Percentiles rank a stretch among this genome's conserved stretches.
Evolutionary conservation across 1,139 yeast species (phyloP).

Genomic region (Arxiozyma slooffiae): DNA sequence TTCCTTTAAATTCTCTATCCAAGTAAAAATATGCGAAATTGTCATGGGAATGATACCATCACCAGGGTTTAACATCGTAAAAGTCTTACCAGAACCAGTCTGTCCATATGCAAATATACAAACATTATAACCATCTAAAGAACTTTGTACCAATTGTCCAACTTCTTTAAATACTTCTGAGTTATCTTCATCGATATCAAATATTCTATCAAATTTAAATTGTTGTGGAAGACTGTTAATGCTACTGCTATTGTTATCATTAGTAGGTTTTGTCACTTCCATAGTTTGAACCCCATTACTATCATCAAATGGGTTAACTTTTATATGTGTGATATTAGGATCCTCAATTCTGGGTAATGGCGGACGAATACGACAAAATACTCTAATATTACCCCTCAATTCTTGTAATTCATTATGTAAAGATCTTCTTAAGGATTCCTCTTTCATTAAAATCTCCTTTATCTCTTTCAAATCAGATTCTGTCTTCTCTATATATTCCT

Average conservation of each 20-base stretch:
- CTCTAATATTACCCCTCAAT: slow-evolving; percentile 84
- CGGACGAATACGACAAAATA: slow-evolving; percentile 80
- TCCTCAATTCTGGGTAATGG: slow-evolving; percentile 24
- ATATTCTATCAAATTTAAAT: slow-evolving; percentile 74
- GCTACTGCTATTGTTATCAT: background rate
- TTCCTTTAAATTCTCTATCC: slow-evolving; percentile 40
- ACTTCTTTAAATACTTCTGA: slow-evolving; percentile 68
- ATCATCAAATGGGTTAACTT: slow-evolving; percentile 42
- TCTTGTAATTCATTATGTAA: slow-evolving; percentile 75
- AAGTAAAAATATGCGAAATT: slow-evolving; percentile 58
- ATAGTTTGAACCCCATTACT: slow-evolving; percentile 36
- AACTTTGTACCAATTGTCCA: slow-evolving; percentile 79
- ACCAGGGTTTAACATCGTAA: slow-evolving; percentile 65
- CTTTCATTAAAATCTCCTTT: slow-evolving; percentile 34
- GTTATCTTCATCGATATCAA: slow-evolving; percentile 47
- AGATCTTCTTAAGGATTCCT: slow-evolving; percentile 49
- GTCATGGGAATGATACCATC: slow-evolving; percentile 84
- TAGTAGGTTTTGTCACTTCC: slow-evolving; percentile 18
- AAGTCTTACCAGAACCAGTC: slow-evolving; percentile 94
- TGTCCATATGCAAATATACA: slow-evolving; percentile 97
- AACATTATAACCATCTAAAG: slow-evolving; percentile 82
- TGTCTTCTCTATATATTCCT: slow-evolving; percentile 26
- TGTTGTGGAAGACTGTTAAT: slow-evolving; percentile 25
- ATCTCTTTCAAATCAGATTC: slow-evolving; percentile 24
- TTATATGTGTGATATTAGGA: slow-evolving; percentile 33